phyloP scores from a whole-genome alignment of 306 rosid genomes.

The Luffa acutangula region DNA sequence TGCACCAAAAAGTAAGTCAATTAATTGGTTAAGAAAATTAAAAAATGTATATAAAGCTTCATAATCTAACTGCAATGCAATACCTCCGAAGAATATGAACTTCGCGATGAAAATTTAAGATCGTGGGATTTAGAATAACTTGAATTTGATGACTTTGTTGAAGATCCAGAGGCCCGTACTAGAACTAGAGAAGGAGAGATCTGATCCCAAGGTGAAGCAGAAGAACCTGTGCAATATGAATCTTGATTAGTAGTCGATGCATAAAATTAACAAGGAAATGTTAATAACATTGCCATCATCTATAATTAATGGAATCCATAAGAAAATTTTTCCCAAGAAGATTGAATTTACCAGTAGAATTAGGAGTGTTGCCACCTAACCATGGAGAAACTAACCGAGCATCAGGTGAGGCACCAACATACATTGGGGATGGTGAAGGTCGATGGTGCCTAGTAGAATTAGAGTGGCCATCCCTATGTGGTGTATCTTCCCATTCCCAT shows the following conservation, averaged over 20 bases:
- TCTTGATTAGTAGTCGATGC: slow-evolving; percentile 1
- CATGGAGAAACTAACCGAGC: slow-evolving; percentile 92
- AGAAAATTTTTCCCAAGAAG: slow-evolving; percentile 4
- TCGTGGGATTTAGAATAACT: slow-evolving; percentile 63
- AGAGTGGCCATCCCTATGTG: slow-evolving; percentile 55
- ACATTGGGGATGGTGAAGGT: slow-evolving; percentile 91
- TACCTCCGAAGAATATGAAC: slow-evolving; percentile 49
- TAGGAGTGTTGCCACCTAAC: slow-evolving; percentile 74
- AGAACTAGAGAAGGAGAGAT: slow-evolving; percentile 90
- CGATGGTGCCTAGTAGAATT: slow-evolving; percentile 50
- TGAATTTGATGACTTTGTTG: slow-evolving; percentile 49
- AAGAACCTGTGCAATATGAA: slow-evolving; percentile 34
- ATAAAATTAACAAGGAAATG: background rate
- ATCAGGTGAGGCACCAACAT: slow-evolving; percentile 91
- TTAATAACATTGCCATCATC: background rate
- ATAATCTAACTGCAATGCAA: slow-evolving; percentile 1
- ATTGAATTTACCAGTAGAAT: slow-evolving; percentile 44
- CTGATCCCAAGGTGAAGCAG: slow-evolving; percentile 90
- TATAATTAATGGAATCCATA: slow-evolving; percentile 5
- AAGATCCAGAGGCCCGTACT: slow-evolving; percentile 83
- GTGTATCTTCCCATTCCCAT: slow-evolving; percentile 98
- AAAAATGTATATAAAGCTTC: background rate
- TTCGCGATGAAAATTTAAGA: slow-evolving; percentile 33
- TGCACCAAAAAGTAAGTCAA: background rate
- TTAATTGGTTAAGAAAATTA: background rate